A percentile compares a stretch with the other conserved stretches of the same genome.
These are phyloP conservation scores for Xerophyta viscosa DNA, from an alignment of 106 monocot species.

Conservation along the genomic window DNA sequence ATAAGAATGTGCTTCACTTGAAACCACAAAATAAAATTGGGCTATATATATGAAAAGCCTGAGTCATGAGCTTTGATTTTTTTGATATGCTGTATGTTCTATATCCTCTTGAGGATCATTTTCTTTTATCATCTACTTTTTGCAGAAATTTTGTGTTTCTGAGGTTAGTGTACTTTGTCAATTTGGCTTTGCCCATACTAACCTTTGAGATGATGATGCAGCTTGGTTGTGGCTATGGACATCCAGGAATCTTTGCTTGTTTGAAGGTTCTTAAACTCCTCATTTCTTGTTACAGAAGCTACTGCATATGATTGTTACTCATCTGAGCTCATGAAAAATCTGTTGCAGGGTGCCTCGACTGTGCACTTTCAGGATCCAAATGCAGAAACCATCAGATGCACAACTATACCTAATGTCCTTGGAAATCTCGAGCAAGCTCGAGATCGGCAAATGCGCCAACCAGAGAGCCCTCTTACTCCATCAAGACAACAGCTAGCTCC, in stretches of 20 bases:
- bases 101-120: too few relatives aligned
- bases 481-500: slow-evolving; percentile 53
- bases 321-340: too few relatives aligned
- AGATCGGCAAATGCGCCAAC: slow-evolving; percentile 52
- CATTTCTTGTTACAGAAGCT: not conserved
- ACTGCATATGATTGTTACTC: too few relatives aligned
- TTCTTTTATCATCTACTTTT: too few relatives aligned
- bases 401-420: slow-evolving; percentile 79
- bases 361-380: slow-evolving; percentile 90
- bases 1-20: too few relatives aligned
- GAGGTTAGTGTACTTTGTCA: too few relatives aligned
- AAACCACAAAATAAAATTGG: too few relatives aligned
- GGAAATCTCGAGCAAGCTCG: slow-evolving; percentile 70
- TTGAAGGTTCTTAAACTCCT: slow-evolving; percentile 49
- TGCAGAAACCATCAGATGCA: slow-evolving; percentile 82
- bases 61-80: too few relatives aligned
- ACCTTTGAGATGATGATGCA: slow-evolving; percentile 21
- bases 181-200: too few relatives aligned
- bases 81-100: too few relatives aligned
- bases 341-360: slow-evolving; percentile 65
- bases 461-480: slow-evolving; percentile 73
- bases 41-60: too few relatives aligned
- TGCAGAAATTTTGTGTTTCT: not conserved
- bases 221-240: slow-evolving; percentile 78
- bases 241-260: slow-evolving; percentile 84